These are phyloP conservation scores for Yamadazyma philogaea DNA, from an alignment of 805 yeast species.

Conservation along the genomic window DNA sequence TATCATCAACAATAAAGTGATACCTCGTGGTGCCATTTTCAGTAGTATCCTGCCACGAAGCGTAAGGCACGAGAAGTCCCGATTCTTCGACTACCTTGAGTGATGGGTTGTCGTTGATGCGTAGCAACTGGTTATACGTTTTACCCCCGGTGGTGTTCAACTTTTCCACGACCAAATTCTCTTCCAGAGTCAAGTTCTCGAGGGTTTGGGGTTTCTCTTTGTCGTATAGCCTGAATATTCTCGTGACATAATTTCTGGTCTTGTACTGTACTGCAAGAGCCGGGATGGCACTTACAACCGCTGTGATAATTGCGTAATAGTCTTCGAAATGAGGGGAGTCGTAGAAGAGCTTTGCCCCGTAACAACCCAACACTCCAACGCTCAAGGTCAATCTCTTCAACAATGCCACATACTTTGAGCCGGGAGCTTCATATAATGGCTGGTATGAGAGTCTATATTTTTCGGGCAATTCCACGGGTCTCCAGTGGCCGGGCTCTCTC, in stretches of 20 bases:
- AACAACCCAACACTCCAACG: conserved; percentile 56
- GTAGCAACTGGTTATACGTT: conserved; percentile 59
- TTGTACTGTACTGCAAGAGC: conserved; percentile 46
- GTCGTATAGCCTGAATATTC: conserved; percentile 69
- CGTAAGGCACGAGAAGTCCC: conserved; percentile 22
- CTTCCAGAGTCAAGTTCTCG: conserved; percentile 59
- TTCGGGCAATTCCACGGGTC: conserved; percentile 46
- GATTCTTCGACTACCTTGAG: conserved; percentile 32
- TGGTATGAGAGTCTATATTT: conserved; percentile 54
- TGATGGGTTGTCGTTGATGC: conserved; percentile 32
- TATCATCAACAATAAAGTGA: conserved; percentile 64
- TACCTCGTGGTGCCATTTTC: conserved; percentile 33
- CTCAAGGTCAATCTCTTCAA: conserved; percentile 62
- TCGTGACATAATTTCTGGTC: conserved; percentile 64
- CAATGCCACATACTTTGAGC: conserved; percentile 57
- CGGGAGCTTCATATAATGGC: conserved; percentile 65
- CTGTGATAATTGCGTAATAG: conserved; percentile 41
- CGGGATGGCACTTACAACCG: conserved; percentile 56
- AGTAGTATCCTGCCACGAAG: conserved; percentile 37
- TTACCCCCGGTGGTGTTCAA: conserved; percentile 64
- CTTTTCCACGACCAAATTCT: conserved; percentile 64
- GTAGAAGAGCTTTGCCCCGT: conserved; percentile 57
- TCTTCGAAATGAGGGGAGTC: conserved; percentile 54
- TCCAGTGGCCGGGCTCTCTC: conserved; percentile 38
- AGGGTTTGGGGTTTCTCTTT: conserved; percentile 60